Conservation (phyloP, 2,329 filamentous ascomycete species). For the Chaetomiaceae sp. region DNA sequence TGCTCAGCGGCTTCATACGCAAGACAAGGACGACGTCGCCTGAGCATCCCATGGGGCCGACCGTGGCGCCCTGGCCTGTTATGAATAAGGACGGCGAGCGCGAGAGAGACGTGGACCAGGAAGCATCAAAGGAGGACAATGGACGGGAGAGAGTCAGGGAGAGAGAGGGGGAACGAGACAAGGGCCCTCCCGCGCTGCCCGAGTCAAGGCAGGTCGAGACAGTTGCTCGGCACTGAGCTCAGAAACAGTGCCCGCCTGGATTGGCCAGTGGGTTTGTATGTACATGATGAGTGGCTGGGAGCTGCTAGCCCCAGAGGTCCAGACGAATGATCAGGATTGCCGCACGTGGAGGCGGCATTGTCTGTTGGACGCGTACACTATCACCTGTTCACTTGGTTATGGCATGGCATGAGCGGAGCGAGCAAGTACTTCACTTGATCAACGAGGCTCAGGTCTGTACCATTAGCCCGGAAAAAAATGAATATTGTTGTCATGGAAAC, state of each 20-base stretch:
- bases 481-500: not conserved
- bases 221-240: not conserved
- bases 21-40: conserved; percentile 30
- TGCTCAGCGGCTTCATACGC: conserved; percentile 41
- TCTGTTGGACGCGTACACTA: not conserved
- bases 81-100: conserved; percentile 11
- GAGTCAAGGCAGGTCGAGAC: conserved; percentile 5
- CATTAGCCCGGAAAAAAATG: not conserved
- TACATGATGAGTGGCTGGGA: not conserved
- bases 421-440: not conserved
- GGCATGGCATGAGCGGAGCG: not conserved
- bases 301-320: not conserved
- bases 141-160: conserved; percentile 12
- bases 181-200: not conserved
- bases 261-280: not conserved
- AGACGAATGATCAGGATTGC: not conserved
- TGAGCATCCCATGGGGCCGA: conserved; percentile 19
- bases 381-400: not conserved
- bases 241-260: not conserved
- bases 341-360: not conserved
- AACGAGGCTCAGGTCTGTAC: not conserved
- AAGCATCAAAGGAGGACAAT: conserved; percentile 2
- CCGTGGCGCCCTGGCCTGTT: not conserved
- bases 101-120: conserved; percentile 17
- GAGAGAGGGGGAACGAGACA: not conserved